These are phyloP conservation scores for Melaleuca quinquenervia DNA, from an alignment of 345 rosid species.

Conservation along the genomic window DNA sequence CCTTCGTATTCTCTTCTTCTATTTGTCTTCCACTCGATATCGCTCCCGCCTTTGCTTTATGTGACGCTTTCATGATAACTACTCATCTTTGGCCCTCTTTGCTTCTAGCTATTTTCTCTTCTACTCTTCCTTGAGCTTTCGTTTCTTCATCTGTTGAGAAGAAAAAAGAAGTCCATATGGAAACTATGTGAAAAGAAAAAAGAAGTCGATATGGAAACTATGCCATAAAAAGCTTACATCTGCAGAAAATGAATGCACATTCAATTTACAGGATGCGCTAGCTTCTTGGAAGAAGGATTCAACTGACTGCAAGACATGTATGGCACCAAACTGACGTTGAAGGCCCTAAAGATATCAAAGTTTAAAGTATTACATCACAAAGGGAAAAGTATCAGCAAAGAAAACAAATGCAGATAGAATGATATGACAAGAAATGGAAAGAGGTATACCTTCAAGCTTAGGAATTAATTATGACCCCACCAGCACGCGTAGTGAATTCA, in stretches of 20 bases:
- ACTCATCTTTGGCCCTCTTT: too few relatives aligned
- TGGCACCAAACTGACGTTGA: conserved; percentile 59
- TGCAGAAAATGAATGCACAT: conserved; percentile 38
- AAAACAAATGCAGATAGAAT: background rate
- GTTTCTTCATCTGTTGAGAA: too few relatives aligned
- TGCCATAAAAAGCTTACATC: conserved; percentile 42
- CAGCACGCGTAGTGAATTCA: background rate
- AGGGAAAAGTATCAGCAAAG: background rate
- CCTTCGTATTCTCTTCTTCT: too few relatives aligned
- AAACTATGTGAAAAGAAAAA: too few relatives aligned
- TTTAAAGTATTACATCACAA: background rate
- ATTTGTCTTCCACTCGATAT: too few relatives aligned
- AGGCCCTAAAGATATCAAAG: conserved; percentile 33
- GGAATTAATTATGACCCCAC: background rate
- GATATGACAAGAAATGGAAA: background rate
- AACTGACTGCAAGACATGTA: conserved; percentile 52
- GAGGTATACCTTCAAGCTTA: background rate
- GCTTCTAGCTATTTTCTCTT: too few relatives aligned
- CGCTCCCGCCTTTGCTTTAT: too few relatives aligned
- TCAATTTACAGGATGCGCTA: conserved; percentile 62
- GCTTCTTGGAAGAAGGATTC: conserved; percentile 40
- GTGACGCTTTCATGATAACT: too few relatives aligned
- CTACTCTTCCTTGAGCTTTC: too few relatives aligned
- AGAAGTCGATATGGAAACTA: too few relatives aligned
- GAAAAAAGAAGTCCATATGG: too few relatives aligned